Percentiles rank a stretch among this genome's conserved stretches.
phyloP scores from a whole-genome alignment of 2,329 filamentous ascomycete species.

The Cordyceps cateniannulata region DNA sequence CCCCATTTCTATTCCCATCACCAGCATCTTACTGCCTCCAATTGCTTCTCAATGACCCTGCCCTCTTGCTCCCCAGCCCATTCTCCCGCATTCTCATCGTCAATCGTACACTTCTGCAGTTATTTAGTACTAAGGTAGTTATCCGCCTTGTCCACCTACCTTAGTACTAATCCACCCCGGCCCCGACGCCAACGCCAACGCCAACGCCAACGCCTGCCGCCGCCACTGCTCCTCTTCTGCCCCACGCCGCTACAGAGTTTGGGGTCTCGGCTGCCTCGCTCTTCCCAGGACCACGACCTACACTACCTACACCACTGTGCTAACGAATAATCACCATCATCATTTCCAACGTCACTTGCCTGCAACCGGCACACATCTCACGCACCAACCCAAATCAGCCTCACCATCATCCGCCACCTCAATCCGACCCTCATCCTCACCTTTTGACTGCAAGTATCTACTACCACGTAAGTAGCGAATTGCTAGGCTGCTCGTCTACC shows the following conservation, averaged over 20 bases:
- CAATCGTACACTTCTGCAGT: too few species aligned
- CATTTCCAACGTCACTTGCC: neutral
- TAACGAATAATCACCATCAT: too few species aligned
- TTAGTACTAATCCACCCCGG: neutral
- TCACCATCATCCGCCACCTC: neutral
- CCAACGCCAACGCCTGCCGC: neutral
- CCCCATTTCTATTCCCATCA: neutral
- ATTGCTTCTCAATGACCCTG: too few species aligned
- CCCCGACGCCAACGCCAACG: neutral
- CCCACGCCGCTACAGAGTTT: neutral
- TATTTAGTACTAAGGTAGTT: too few species aligned
- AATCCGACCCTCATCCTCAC: neutral
- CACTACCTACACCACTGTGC: neutral
- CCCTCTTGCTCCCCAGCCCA: too few species aligned
- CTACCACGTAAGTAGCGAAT: neutral
- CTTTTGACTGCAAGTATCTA: neutral
- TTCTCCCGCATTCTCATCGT: too few species aligned
- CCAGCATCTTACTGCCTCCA: neutral
- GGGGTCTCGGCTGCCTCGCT: neutral
- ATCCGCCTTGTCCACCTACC: too few species aligned
- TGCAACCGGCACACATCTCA: neutral
- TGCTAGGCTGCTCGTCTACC: neutral
- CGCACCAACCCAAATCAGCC: neutral
- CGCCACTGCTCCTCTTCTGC: neutral
- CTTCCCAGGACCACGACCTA: neutral